phyloP scores from a whole-genome alignment of 768 basidiomycete genomes.

The Steccherinum ochraceum region DNA sequence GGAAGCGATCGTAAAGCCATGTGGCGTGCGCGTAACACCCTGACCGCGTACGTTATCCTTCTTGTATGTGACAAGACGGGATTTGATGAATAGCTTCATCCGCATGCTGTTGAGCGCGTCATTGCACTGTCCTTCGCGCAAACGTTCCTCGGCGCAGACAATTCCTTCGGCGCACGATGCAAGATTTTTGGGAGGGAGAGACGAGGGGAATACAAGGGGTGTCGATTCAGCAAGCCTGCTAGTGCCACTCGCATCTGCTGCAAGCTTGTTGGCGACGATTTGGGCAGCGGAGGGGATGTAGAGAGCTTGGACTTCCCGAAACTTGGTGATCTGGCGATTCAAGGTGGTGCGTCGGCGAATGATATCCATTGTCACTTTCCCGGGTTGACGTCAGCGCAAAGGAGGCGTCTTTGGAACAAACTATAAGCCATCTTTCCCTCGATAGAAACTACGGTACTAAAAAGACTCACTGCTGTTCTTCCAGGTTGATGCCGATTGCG shows the following conservation, averaged over 20 bases:
- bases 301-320: constrained; percentile 4
- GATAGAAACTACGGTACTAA: too few relatives aligned
- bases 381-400: too few relatives aligned
- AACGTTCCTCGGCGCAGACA: constrained; percentile 1
- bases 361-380: too few relatives aligned
- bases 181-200: constrained; percentile 1
- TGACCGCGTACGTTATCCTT: constrained; percentile 5
- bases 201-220: constrained; percentile 17
- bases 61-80: constrained; percentile 10
- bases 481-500: too few relatives aligned
- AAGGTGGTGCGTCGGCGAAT: constrained; percentile 8
- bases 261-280: neutral
- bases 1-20: too few relatives aligned
- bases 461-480: too few relatives aligned
- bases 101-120: constrained; percentile 12
- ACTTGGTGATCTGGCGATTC: constrained; percentile 5
- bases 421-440: too few relatives aligned
- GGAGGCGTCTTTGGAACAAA: too few relatives aligned
- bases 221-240: constrained; percentile 10
- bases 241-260: neutral
- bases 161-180: constrained; percentile 3
- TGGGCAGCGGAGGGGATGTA: constrained; percentile 17
- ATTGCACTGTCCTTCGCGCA: constrained; percentile 14
- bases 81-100: constrained; percentile 11
- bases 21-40: too few relatives aligned